Evolutionary conservation across 2,329 filamentous ascomycete genomes (phyloP), one percentile per base, ranked within the genome.

Genomic region (Aureobasidium lini): DNA sequence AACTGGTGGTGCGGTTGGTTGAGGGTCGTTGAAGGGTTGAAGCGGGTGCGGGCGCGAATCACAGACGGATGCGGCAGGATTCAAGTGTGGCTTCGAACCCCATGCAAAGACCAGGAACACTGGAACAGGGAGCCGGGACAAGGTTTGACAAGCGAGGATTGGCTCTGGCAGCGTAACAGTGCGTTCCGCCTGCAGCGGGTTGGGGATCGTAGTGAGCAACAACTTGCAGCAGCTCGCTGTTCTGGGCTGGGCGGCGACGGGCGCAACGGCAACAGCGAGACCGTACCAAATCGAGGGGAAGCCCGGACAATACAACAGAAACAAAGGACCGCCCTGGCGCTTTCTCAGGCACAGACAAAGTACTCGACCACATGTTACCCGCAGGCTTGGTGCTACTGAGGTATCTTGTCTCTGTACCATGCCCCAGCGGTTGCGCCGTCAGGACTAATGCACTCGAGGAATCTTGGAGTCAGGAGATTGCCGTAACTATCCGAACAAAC

Each of bases 81-180:
- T 56, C 37, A 37, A 36, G 34, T 49, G 46, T 57, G 52, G 59
- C 50, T 57, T 54, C 59, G 52, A 23, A 54, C 59, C 52, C 59
- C 50, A 47, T 57, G 50, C 50, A 61, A 23, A 34, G 50, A 61
- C 50, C 59, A 61, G 59, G 50, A 61, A 54, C 59, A 57, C 59
- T 57, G 59, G 50, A 61, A 54, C 59, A 57, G 43, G 53, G 52
- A 57, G 52, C 46, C 59, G 50, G 57, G 48, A 47, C 50, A 60
- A 49, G 49, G 59, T 60, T 60, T 60, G 59, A 56, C 59, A 59
- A 59, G 57, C 57, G 57, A 59, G 57, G 47, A 59, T 50, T 50
- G 57, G 39, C 57, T 59, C 46, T 50, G 16, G 6, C 56, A 50
- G 46, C 44, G 23, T 23, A 23, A 23, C 23, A 23, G 23, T 23